Percentiles rank a stretch among this genome's conserved stretches.
Evolutionary conservation across 2,329 filamentous ascomycete species (phyloP).

Genomic region (Ophiostoma quercus): DNA sequence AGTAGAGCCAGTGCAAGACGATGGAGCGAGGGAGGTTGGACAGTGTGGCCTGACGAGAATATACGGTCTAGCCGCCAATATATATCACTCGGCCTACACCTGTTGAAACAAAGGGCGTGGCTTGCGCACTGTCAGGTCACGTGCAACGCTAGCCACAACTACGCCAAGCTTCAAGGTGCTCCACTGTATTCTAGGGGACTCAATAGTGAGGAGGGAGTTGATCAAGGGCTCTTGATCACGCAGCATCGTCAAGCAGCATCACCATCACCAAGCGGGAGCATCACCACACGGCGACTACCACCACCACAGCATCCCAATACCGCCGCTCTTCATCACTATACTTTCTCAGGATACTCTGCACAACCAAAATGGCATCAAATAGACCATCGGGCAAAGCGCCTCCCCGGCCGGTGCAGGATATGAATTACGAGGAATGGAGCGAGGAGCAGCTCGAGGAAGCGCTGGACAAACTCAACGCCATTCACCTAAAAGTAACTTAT

Average conservation of each 20-base stretch:
- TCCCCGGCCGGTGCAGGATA: conserved; percentile 7
- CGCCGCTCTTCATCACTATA: neutral
- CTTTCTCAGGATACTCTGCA: neutral
- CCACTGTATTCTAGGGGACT: neutral
- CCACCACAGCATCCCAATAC: neutral
- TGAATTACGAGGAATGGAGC: conserved; percentile 38
- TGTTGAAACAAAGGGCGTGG: conserved; percentile 11
- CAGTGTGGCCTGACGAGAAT: conserved; percentile 28
- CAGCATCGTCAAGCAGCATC: neutral
- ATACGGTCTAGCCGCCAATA: conserved; percentile 26
- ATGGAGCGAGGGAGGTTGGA: conserved; percentile 25
- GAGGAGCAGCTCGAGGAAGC: conserved; percentile 48
- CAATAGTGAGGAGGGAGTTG: neutral
- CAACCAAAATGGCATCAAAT: conserved; percentile 24
- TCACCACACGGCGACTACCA: neutral
- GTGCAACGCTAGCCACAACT: conserved; percentile 19
- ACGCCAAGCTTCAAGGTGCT: neutral
- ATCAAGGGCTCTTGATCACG: neutral
- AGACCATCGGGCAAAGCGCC: conserved; percentile 14
- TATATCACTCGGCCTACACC: conserved; percentile 12
- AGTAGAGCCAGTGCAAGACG: conserved; percentile 4
- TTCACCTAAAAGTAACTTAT: conserved; percentile 48
- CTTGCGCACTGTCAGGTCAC: conserved; percentile 18
- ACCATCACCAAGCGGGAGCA: neutral
- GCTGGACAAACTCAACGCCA: conserved; percentile 47